Conservation (phyloP, 176 grass and related monocot genomes). For the Triticum urartu region DNA sequence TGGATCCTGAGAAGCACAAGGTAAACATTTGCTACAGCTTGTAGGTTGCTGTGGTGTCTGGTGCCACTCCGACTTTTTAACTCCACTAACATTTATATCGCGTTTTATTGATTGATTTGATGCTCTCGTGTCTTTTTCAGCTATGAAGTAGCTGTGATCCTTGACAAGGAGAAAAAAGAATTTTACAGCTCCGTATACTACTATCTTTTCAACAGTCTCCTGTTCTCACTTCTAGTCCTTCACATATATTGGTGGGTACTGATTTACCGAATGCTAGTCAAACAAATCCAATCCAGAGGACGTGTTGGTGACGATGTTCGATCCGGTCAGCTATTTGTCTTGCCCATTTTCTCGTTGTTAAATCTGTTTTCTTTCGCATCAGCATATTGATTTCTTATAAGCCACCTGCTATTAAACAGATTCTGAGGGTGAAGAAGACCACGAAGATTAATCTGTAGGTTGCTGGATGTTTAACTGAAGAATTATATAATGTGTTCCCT, state of each 20-base stretch:
- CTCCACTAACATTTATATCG: neutral
- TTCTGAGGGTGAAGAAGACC: conserved; percentile 87
- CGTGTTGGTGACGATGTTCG: conserved; percentile 75
- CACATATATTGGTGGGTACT: conserved; percentile 94
- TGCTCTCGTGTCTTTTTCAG: conserved; percentile 44
- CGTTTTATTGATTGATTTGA: conserved; percentile 23
- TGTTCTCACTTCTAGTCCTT: conserved; percentile 85
- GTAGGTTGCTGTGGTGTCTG: conserved; percentile 9
- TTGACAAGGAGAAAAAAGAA: conserved; percentile 66
- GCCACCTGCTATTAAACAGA: conserved; percentile 48
- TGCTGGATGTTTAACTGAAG: conserved; percentile 15
- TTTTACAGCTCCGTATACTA: conserved; percentile 84
- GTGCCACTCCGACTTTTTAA: neutral
- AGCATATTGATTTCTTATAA: conserved; percentile 19
- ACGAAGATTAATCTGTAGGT: conserved; percentile 57
- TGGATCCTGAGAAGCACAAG: conserved; percentile 95
- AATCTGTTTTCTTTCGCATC: neutral
- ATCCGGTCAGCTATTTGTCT: conserved; percentile 57
- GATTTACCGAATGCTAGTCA: conserved; percentile 83
- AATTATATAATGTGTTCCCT: conserved; percentile 11
- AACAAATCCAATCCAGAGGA: conserved; percentile 81
- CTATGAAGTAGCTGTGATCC: conserved; percentile 71
- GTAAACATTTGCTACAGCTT: conserved; percentile 38
- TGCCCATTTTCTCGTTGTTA: neutral
- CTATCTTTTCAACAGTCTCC: conserved; percentile 88